These are phyloP conservation scores for Pythium rhizo-oryzae DNA, from an alignment of 352 stramenopile species.

Conservation along the genomic window DNA sequence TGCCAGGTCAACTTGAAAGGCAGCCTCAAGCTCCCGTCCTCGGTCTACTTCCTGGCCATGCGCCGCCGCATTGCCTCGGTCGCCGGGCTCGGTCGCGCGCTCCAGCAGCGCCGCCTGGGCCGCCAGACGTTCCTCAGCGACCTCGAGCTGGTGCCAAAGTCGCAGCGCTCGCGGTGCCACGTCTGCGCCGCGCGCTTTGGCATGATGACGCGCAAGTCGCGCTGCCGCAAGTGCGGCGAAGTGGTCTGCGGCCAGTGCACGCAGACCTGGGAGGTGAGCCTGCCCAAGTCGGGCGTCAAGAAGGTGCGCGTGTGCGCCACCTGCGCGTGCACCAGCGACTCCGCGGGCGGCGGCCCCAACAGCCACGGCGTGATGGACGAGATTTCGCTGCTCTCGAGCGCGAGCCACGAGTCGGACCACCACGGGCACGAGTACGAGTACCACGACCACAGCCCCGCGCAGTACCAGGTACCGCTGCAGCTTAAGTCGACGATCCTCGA, in stretches of 20 bases:
- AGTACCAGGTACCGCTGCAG: constrained; percentile 8
- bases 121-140: constrained; percentile 62
- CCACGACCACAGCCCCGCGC: not conserved
- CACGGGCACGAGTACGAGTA: constrained; percentile 7
- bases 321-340: constrained; percentile 43
- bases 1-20: constrained; percentile 72
- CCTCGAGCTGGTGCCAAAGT: constrained; percentile 67
- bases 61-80: constrained; percentile 58
- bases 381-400: constrained; percentile 29
- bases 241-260: constrained; percentile 69
- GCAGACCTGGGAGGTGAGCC: constrained; percentile 54
- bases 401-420: constrained; percentile 28
- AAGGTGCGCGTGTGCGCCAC: constrained; percentile 67
- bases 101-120: constrained; percentile 55
- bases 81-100: constrained; percentile 47
- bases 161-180: constrained; percentile 53
- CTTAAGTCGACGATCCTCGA: constrained; percentile 16
- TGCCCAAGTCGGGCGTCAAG: constrained; percentile 45
- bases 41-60: constrained; percentile 53
- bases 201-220: constrained; percentile 59
- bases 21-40: constrained; percentile 43
- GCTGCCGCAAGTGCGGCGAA: constrained; percentile 75
- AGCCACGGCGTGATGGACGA: constrained; percentile 30
- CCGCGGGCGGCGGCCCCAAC: not conserved
- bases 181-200: constrained; percentile 64